A percentile compares a stretch with the other conserved stretches of the same genome.
phyloP scores from a whole-genome alignment of 441 rosid genomes.

The Gossypium aridum region DNA sequence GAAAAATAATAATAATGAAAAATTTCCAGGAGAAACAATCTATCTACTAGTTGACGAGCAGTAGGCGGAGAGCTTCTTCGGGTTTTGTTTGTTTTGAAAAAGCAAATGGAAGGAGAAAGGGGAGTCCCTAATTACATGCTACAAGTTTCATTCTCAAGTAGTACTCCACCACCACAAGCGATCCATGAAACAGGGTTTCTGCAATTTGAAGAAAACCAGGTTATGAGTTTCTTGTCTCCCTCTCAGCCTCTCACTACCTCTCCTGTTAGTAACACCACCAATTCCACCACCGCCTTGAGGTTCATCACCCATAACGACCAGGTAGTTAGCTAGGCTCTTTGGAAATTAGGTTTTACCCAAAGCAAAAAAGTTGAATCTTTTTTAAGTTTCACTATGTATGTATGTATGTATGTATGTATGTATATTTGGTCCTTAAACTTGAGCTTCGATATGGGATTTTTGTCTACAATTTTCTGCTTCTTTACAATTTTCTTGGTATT shows the following conservation, averaged over 20 bases:
- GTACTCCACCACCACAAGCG: conserved; percentile 24
- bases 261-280: conserved; percentile 15
- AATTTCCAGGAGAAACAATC: conserved; percentile 22
- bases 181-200: conserved; percentile 66
- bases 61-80: background rate
- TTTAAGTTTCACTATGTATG: background rate
- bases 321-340: conserved; percentile 17
- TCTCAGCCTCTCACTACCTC: conserved; percentile 31
- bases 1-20: conserved; percentile 4
- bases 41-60: conserved; percentile 7
- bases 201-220: conserved; percentile 74
- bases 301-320: conserved; percentile 37
- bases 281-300: conserved; percentile 31
- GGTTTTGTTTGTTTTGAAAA: background rate
- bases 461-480: background rate
- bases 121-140: conserved; percentile 44
- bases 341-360: background rate
- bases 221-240: conserved; percentile 66
- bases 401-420: background rate
- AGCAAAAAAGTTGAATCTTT: background rate
- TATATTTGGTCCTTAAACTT: background rate
- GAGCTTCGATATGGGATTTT: background rate
- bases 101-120: conserved; percentile 40
- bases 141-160: conserved; percentile 33
- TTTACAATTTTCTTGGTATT: background rate